A percentile compares a stretch with the other conserved stretches of the same genome.
phyloP scores from a whole-genome alignment of 2,329 filamentous ascomycete species.

The Graphilbum sp. region DNA sequence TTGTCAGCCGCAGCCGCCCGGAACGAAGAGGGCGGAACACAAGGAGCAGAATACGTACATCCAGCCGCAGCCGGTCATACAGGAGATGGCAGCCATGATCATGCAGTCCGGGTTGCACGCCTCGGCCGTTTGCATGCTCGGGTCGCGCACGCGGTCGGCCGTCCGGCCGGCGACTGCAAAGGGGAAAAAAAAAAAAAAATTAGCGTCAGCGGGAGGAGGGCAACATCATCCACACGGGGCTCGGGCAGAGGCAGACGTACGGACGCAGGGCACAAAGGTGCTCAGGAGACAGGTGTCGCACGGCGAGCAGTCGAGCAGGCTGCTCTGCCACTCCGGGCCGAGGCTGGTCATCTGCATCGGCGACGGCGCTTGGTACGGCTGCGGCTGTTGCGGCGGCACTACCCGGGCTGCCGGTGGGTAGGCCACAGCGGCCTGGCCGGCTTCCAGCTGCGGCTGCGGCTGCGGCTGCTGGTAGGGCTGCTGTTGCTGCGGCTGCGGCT shows the following conservation, averaged over 20 bases:
- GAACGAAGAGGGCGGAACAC: background rate
- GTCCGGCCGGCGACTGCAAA: constrained; percentile 26
- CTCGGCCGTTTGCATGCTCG: constrained; percentile 22
- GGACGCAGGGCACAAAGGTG: constrained; percentile 25
- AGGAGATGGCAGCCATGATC: constrained; percentile 21
- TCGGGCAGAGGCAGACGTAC: constrained; percentile 16
- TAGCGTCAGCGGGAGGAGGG: background rate
- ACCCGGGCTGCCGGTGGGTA: background rate
- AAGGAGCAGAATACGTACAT: constrained; percentile 16
- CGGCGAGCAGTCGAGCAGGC: constrained; percentile 24
- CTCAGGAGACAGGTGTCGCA: constrained; percentile 21
- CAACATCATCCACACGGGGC: background rate
- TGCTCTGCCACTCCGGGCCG: constrained; percentile 18
- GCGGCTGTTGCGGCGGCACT: constrained; percentile 1
- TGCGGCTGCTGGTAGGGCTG: background rate
- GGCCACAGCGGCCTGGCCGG: background rate
- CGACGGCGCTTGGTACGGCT: background rate
- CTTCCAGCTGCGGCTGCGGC: background rate
- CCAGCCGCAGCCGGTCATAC: constrained; percentile 25
- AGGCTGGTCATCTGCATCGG: constrained; percentile 7
- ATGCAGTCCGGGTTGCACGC: constrained; percentile 25
- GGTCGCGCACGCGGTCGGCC: constrained; percentile 26
- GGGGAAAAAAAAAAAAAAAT: background rate
- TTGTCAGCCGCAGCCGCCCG: background rate
- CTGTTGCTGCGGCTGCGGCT: background rate